Evolutionary conservation across 2,329 filamentous ascomycete species (phyloP).

Genomic region (Cladophialophora psammophila): DNA sequence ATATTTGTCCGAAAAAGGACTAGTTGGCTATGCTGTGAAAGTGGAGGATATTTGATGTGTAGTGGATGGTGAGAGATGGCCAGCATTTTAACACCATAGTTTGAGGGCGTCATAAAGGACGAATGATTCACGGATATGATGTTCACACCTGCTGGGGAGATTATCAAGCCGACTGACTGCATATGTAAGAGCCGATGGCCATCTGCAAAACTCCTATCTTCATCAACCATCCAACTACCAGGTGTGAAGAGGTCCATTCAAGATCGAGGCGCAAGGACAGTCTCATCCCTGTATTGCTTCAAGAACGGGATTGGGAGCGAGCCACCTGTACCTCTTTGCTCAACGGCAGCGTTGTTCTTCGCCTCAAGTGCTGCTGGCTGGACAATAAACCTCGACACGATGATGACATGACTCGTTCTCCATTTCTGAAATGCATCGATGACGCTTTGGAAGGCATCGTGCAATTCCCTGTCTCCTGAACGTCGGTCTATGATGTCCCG

Average conservation of each 20-base stretch:
- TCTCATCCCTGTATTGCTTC: constrained; percentile 31
- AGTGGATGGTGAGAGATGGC: too few species aligned
- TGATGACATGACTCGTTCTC: constrained; percentile 25
- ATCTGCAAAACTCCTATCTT: too few species aligned
- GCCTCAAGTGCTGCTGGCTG: constrained; percentile 15
- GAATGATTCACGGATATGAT: too few species aligned
- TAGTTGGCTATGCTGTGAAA: too few species aligned
- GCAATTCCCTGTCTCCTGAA: neutral
- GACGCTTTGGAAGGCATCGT: constrained; percentile 45
- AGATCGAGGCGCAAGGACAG: constrained; percentile 4
- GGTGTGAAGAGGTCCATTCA: neutral
- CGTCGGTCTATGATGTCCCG: constrained; percentile 9
- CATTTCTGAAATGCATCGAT: constrained; percentile 18
- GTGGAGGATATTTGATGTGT: too few species aligned
- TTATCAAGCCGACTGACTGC: too few species aligned
- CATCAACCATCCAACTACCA: too few species aligned
- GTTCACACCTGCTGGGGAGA: too few species aligned
- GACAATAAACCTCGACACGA: constrained; percentile 29
- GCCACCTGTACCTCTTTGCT: constrained; percentile 25
- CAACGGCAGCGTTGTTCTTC: neutral
- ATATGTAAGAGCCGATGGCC: too few species aligned
- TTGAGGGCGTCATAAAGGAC: too few species aligned
- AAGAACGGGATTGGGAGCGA: constrained; percentile 27
- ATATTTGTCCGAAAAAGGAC: too few species aligned
- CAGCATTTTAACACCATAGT: too few species aligned